phyloP scores from a whole-genome alignment of 225 moss, liverwort and hornwort species.

The Marchantia paleacea region DNA sequence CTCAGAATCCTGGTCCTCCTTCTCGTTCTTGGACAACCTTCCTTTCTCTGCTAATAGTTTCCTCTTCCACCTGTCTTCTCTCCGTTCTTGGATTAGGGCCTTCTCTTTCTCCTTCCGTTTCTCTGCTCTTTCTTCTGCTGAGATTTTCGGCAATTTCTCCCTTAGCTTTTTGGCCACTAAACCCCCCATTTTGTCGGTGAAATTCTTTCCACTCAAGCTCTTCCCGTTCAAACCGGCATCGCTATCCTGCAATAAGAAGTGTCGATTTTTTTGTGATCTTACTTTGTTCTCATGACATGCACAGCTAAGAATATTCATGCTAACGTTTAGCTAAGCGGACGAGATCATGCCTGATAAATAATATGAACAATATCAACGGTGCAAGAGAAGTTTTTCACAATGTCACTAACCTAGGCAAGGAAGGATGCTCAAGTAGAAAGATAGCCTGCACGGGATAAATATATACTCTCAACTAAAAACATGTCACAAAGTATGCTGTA shows the following conservation, averaged over 20 bases:
- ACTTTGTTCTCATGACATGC: not conserved
- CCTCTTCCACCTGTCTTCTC: not conserved
- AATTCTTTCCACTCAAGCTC: not conserved
- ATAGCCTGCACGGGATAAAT: too few relatives aligned
- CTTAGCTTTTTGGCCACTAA: not conserved
- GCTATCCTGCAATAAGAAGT: not conserved
- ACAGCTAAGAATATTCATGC: not conserved
- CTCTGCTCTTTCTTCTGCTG: constrained; percentile 2
- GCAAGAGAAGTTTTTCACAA: too few relatives aligned
- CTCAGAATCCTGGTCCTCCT: not conserved
- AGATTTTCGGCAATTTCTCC: not conserved
- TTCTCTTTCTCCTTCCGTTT: constrained; percentile 3
- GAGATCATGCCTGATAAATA: not conserved
- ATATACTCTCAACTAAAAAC: too few relatives aligned
- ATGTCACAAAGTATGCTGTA: too few relatives aligned
- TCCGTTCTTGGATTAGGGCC: not conserved
- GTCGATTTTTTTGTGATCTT: not conserved
- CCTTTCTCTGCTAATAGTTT: not conserved
- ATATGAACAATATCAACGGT: too few relatives aligned
- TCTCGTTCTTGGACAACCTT: not conserved
- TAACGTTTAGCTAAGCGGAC: too few relatives aligned
- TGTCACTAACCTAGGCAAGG: too few relatives aligned
- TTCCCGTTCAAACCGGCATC: not conserved
- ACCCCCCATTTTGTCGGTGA: not conserved
- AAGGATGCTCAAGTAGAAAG: too few relatives aligned